Base-by-base conservation (phyloP, 345 rosid species). In the Eucalyptus pauciflora region DNA sequence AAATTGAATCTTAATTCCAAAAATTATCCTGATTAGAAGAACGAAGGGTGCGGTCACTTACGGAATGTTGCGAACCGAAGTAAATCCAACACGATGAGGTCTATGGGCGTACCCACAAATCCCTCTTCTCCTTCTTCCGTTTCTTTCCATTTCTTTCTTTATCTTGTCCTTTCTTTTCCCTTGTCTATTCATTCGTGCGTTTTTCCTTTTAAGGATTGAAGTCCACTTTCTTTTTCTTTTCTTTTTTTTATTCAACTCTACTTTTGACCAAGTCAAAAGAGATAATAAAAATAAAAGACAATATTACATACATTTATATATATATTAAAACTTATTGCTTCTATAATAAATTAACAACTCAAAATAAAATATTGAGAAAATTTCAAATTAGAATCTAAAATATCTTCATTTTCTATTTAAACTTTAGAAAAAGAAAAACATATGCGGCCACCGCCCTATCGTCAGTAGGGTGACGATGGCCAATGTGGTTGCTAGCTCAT, bases 51-150 rank as follows among this genome's bases (percentile, higher is more conserved):
- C 6, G 3, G 24, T 3, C 29, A 56, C 62, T 56, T 56, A 56
- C 0, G 6, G 6, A 56, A 56, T 56, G 62, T 56, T 56, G 29
- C 3, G 0, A 56, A 10, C 13, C 6, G 0, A 56, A 56, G 11
- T 56, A 24, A 56, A 56, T 24, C 62, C 62, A 56, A 24, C 62
- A 24, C 0, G 5, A 24, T 24, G 13, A 56, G 62, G 62, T 56
- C 13, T 0, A 24, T 56, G 62, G 1, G 62, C 58, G 8, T 20
- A 18, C 0, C 58, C 0, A 10, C 62, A 24, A 24, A 5, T 56
- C 29, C 62, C 62, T 56, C 62, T 56, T 56, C 2, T 56, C 62
- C 13, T 56, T 56, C 58, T 52, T 52, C 25, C 24, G 1, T 20
- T 52, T 22, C 29, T 24, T 56, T 24, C 62, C 62, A 22, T 56